Conservation (phyloP, 345 rosid genomes). For the Firmiana major region DNA sequence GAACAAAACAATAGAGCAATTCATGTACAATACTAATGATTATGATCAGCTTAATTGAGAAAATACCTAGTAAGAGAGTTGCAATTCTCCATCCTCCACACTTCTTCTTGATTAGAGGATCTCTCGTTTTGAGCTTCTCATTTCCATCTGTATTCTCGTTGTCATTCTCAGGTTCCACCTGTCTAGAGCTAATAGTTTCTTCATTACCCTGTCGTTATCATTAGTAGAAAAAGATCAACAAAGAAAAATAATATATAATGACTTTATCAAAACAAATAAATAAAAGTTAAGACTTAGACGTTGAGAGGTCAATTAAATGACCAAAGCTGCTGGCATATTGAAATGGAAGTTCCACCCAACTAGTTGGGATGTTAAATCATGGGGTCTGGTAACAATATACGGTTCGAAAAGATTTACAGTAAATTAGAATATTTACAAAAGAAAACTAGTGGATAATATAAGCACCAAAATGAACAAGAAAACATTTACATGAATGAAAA, state of each 20-base stretch:
- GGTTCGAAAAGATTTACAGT: neutral
- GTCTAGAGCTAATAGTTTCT: slow-evolving; percentile 17
- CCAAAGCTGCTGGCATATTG: neutral
- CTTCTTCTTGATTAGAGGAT: slow-evolving; percentile 14
- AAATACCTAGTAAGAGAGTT: slow-evolving; percentile 15
- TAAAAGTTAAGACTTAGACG: neutral
- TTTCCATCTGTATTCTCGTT: slow-evolving; percentile 24
- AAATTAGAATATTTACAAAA: neutral
- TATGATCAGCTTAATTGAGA: neutral
- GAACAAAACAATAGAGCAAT: neutral
- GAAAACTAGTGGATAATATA: neutral
- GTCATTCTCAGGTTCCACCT: slow-evolving; percentile 19
- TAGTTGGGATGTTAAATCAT: neutral
- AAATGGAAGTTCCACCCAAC: neutral
- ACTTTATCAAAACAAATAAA: neutral
- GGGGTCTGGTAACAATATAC: neutral
- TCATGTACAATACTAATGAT: neutral
- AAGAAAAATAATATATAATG: neutral
- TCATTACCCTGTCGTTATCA: slow-evolving; percentile 24
- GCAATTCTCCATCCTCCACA: slow-evolving; percentile 17
- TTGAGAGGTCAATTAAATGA: neutral
- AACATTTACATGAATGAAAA: neutral
- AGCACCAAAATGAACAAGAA: neutral
- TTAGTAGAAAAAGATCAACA: neutral
- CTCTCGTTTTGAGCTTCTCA: neutral